Evolutionary conservation across 192 early-diverging fungal species (phyloP).

Genomic region (Geosiphon pyriformis): DNA sequence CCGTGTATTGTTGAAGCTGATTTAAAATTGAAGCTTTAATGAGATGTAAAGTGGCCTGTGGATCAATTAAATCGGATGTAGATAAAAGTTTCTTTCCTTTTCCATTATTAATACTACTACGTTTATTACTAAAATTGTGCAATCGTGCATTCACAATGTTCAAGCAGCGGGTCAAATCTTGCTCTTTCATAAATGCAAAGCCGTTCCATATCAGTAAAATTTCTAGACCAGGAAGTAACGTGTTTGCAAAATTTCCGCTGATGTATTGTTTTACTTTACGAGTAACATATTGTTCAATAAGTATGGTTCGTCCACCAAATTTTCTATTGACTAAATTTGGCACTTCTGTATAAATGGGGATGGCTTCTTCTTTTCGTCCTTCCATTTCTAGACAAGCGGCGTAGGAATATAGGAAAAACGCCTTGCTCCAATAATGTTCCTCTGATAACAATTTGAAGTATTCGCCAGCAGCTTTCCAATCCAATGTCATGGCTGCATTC

Average conservation of each 20-base stretch:
- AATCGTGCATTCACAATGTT: constrained; percentile 30
- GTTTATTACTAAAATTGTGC: constrained; percentile 23
- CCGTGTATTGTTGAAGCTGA: constrained; percentile 32
- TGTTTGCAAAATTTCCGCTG: constrained; percentile 41
- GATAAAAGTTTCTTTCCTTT: too few species aligned
- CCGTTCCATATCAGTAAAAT: constrained; percentile 47
- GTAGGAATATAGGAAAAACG: constrained; percentile 41
- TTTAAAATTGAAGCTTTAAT: constrained; percentile 45
- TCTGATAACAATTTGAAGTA: constrained; percentile 35
- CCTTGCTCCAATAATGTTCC: constrained; percentile 45
- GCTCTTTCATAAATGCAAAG: constrained; percentile 42
- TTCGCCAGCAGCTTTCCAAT: constrained; percentile 36
- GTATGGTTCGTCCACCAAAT: constrained; percentile 38
- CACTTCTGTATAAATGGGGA: constrained; percentile 54
- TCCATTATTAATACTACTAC: too few species aligned
- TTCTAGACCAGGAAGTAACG: constrained; percentile 44
- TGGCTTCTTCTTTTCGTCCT: constrained; percentile 65
- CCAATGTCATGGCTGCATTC: constrained; percentile 38
- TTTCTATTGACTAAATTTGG: constrained; percentile 40
- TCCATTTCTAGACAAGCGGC: constrained; percentile 41
- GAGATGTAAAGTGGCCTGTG: constrained; percentile 37
- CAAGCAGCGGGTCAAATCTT: constrained; percentile 27
- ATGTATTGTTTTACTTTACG: constrained; percentile 45
- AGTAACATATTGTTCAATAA: constrained; percentile 43
- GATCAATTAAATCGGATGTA: constrained; percentile 33